Evolutionary conservation across 441 rosid species (phyloP).

Genomic region (Pelargonium citronellum): DNA sequence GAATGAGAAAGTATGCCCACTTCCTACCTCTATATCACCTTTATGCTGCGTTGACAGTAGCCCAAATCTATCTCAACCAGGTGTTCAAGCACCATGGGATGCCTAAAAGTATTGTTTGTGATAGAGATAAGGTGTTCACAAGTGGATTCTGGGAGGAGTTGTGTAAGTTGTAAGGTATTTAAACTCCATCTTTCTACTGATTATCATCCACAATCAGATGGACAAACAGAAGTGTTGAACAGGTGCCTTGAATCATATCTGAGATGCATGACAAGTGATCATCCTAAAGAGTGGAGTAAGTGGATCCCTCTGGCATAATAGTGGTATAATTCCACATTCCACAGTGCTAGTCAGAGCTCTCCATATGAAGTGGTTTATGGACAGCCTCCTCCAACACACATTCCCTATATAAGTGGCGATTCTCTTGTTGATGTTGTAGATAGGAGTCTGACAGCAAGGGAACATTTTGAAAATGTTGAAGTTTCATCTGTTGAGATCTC

Average conservation of each 20-base stretch:
- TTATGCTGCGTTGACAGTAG: neutral
- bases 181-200: neutral
- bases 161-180: neutral
- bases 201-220: slow-evolving; percentile 1
- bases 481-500: neutral
- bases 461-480: too few species aligned
- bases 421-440: too few species aligned
- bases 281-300: neutral
- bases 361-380: neutral
- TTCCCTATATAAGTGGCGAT: too few species aligned
- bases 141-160: slow-evolving; percentile 7
- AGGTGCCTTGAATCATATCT: neutral
- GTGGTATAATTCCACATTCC: neutral
- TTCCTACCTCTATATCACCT: neutral
- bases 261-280: neutral
- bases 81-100: slow-evolving; percentile 9
- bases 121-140: neutral
- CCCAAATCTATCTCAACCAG: neutral
- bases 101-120: neutral
- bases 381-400: too few species aligned
- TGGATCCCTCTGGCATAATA: neutral
- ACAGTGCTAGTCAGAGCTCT: neutral
- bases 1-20: neutral
- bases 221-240: slow-evolving; percentile 4
- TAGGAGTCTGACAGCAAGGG: too few species aligned